Evolutionary conservation across 441 rosid genomes (phyloP), one percentile per base, ranked within the genome.

Genomic region (Aquilaria agallochum): DNA sequence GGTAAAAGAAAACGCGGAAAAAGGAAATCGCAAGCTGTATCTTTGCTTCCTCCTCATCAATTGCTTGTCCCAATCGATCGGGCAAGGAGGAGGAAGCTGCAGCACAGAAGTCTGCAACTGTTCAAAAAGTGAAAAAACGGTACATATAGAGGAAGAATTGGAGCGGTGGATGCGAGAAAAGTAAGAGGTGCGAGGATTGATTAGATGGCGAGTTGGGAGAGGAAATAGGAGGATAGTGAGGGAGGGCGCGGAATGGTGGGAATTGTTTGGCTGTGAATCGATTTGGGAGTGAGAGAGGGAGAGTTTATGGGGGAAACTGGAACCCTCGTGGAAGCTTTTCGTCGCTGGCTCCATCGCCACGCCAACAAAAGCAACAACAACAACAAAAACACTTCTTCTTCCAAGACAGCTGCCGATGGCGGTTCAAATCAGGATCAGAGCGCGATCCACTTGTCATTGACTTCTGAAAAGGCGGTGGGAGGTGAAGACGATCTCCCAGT

Each of bases 341-440:
- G 91, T 75, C 93, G 96, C 77, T 91, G 89, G 95, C 82, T 91
- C 76, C 86, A 84, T 55, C 90, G 88, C 58, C 94, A 71, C 59
- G 42, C 51, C 60, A 36, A 36, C 42, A 36, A 36, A 36, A 36
- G 42, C 42, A 36, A 36, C 42, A 36, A 55, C 44, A 65, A n/a
- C 56, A 60, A 36, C 36, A 49, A 47, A 56, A 31, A 58, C 33
- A 44, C 55, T 67, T 9, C 76, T 64, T 36, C 76, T 68, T 50
- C 27, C 27, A 20, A 20, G 27, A 20, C 27, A 20, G 27, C 64
- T 60, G 53, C 71, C 42, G 42, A 36, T 36, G 42, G 42, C 42
- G 42, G 6, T 36, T 36, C 42, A 36, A 8, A 36, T 36, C 42
- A 3, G 42, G 42, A 36, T 36, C 42, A 36, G 42, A 36, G 42